Conservation (phyloP, 2,329 filamentous ascomycete genomes). For the Microcyclospora pomicola region DNA sequence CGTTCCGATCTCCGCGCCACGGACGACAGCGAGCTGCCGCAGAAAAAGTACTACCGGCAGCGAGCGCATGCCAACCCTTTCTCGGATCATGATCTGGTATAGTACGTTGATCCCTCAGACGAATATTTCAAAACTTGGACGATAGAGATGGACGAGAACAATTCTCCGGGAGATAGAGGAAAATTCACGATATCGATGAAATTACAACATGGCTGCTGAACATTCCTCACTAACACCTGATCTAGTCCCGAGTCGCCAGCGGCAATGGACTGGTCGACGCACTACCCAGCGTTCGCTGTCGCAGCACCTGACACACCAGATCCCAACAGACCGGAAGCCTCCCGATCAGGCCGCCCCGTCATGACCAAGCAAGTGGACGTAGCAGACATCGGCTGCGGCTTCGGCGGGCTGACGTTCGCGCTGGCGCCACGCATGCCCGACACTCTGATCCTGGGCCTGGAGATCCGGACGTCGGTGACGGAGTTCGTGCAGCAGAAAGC, state of each 20-base stretch:
- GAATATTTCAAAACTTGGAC: not conserved
- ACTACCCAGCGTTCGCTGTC: slow-evolving; percentile 59
- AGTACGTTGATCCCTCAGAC: slow-evolving; percentile 45
- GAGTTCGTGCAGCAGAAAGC: slow-evolving; percentile 84
- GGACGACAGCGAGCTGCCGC: slow-evolving; percentile 24
- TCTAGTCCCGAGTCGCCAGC: slow-evolving; percentile 61
- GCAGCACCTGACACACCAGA: slow-evolving; percentile 1
- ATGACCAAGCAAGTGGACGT: slow-evolving; percentile 67
- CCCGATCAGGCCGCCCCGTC: not conserved
- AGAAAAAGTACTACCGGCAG: slow-evolving; percentile 63
- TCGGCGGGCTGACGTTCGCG: slow-evolving; percentile 79
- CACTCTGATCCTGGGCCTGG: slow-evolving; percentile 73
- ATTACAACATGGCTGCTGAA: not conserved
- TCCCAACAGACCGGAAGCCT: slow-evolving; percentile 1
- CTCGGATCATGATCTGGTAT: slow-evolving; percentile 78
- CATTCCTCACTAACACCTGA: slow-evolving; percentile 7
- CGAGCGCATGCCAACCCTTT: slow-evolving; percentile 96
- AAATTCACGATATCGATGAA: too few species aligned
- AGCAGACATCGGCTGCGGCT: slow-evolving; percentile 93
- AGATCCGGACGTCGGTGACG: slow-evolving; percentile 81
- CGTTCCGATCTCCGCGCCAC: slow-evolving; percentile 31
- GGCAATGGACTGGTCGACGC: slow-evolving; percentile 79
- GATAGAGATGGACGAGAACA: not conserved
- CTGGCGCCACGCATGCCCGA: slow-evolving; percentile 70
- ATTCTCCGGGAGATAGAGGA: not conserved